Evolutionary conservation across 2,329 filamentous ascomycete genomes (phyloP), one percentile per base, ranked within the genome.

Genomic region (Alternaria brassicicola): DNA sequence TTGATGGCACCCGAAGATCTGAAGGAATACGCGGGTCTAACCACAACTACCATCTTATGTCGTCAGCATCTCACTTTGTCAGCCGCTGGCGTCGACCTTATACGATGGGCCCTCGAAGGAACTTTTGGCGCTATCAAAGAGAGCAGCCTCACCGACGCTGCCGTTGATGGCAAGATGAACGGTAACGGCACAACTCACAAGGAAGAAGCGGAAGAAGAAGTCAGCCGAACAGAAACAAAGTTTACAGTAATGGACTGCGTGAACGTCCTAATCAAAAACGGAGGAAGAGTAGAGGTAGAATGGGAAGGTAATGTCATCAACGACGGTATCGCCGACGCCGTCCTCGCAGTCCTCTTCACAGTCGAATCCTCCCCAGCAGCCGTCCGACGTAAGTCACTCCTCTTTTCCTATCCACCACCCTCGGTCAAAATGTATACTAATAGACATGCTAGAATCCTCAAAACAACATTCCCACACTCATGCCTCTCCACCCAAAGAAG

Each of bases 271-370:
- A 93, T 95, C 78, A 85, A 85, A 63, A 85, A 83, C 61, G 89
- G 87, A 65, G 91, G 93, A 55, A 89, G 95, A 72, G 86, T 97
- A 6, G 93, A 96, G 75, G 83, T 98, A 3, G 93, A 97, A 78
- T 99, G 95, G 95, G 94, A 98, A 76, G 95, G 93, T 57, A 99
- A 98, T 75, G 91, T 97, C 81, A 89, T 97, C 72, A 99, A 98
- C 76, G 95, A 99, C 73, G 92, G 93, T 60, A 96, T 99, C 71
- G 95, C 95, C n/a, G 95, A 99, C 78, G 93, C 95, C 15, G 90
- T 98, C 53, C 92, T 98, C 84, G 93, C 93, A 1, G 92, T 97
- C 3, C 84, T 99, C 10, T 88, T 97, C 68, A 93, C 91, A 0
- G 91, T 97, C 21, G 95, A 99, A 79, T 96, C 90, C 77, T 96